These are phyloP conservation scores for Linum lewisii DNA, from an alignment of 345 rosid species.

Conservation along the genomic window DNA sequence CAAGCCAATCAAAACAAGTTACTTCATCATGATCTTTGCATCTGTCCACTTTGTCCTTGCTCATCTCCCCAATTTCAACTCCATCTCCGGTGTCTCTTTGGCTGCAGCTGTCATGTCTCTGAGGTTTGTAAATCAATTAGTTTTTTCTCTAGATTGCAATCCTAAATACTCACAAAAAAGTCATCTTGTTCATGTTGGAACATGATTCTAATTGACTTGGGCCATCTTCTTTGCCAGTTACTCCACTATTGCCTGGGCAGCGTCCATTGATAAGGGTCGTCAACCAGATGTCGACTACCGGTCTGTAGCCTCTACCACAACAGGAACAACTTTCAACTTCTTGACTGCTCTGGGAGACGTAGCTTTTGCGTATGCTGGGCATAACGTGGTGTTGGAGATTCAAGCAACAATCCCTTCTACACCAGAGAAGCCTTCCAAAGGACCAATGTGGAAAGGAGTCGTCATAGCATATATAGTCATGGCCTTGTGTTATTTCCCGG, in stretches of 20 bases:
- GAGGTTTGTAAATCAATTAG: conserved; percentile 18
- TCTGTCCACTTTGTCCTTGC: conserved; percentile 45
- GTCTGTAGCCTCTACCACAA: conserved; percentile 21
- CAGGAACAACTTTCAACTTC: conserved; percentile 31
- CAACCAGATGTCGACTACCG: conserved; percentile 30
- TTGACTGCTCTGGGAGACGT: conserved; percentile 52
- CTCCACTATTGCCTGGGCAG: conserved; percentile 56
- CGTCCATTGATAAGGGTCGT: conserved; percentile 34
- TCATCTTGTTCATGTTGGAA: neutral
- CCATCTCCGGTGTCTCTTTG: conserved; percentile 45
- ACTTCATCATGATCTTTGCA: conserved; percentile 53
- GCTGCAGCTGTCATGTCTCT: conserved; percentile 67
- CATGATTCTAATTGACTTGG: neutral
- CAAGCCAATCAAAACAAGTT: conserved; percentile 40
- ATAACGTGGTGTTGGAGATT: conserved; percentile 62
- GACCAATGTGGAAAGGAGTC: conserved; percentile 65
- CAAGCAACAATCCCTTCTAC: conserved; percentile 68
- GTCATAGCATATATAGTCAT: conserved; percentile 42
- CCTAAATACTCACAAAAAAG: neutral
- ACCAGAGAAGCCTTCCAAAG: conserved; percentile 52
- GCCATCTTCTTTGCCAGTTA: conserved; percentile 22
- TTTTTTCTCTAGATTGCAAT: neutral
- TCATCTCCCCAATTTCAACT: conserved; percentile 59
- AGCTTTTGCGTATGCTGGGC: conserved; percentile 61
- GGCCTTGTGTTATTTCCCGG: conserved; percentile 61